Evolutionary conservation across 257 asterid species (phyloP).

Genomic region (Plantago major): DNA sequence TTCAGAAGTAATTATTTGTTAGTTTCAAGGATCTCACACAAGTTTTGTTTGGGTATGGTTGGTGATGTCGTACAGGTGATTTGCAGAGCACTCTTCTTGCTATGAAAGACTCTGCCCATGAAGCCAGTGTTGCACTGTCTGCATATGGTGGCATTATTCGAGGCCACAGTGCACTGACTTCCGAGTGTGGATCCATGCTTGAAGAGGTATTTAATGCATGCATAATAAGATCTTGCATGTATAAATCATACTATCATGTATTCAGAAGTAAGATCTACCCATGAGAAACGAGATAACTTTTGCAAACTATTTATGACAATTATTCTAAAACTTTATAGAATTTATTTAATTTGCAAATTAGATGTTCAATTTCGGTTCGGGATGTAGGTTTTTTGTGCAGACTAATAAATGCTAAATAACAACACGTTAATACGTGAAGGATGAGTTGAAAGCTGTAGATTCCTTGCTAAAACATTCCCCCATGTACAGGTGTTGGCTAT

Average conservation of each 20-base stretch:
- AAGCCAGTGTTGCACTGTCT: conserved; percentile 75
- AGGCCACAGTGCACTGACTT: conserved; percentile 87
- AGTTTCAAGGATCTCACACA: conserved; percentile 14
- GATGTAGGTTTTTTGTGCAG: conserved; percentile 2
- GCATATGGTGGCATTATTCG: conserved; percentile 67
- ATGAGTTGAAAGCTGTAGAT: not conserved
- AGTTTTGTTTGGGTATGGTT: conserved; percentile 16
- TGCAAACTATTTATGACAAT: too few species aligned
- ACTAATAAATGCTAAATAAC: not conserved
- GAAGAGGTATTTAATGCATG: conserved; percentile 64
- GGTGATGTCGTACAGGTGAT: conserved; percentile 51
- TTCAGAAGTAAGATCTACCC: not conserved
- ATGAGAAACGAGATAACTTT: not conserved
- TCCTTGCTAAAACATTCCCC: conserved; percentile 14
- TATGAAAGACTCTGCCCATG: conserved; percentile 83
- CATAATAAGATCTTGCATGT: conserved; percentile 14
- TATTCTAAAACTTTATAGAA: not conserved
- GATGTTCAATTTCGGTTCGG: not conserved
- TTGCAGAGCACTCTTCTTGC: conserved; percentile 85
- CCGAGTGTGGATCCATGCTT: conserved; percentile 99
- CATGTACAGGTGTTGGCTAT: conserved; percentile 80
- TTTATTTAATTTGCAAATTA: not conserved
- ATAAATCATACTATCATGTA: conserved; percentile 5
- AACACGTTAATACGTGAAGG: not conserved
- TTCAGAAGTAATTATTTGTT: conserved; percentile 9